Evolutionary conservation across 1,284 basidiomycete species (phyloP).

Genomic region (Fomitopsis pinicola): DNA sequence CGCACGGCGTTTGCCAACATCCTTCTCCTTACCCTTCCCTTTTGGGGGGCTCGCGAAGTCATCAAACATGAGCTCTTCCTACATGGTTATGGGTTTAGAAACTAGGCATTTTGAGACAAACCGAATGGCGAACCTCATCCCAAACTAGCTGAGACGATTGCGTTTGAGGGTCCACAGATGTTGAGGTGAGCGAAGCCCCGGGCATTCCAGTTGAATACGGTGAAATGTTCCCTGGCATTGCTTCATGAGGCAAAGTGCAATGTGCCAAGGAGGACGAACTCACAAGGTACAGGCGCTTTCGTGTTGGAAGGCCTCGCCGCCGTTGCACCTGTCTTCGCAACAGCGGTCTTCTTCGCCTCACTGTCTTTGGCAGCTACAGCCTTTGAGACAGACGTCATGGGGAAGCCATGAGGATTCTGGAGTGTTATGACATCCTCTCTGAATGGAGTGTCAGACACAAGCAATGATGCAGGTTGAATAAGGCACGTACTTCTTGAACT

Average conservation of each 20-base stretch:
- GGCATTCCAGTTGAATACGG: constrained; percentile 88
- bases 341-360: constrained; percentile 30
- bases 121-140: constrained; percentile 62
- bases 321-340: constrained; percentile 20
- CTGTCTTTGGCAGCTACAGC: constrained; percentile 25
- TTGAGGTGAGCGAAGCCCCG: constrained; percentile 92
- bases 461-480: background rate
- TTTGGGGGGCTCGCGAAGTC: constrained; percentile 74
- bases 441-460: constrained; percentile 4
- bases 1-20: constrained; percentile 82
- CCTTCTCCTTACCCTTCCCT: constrained; percentile 88
- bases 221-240: constrained; percentile 76
- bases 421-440: constrained; percentile 91
- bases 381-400: constrained; percentile 47
- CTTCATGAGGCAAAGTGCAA: background rate
- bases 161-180: constrained; percentile 80
- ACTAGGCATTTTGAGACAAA: background rate
- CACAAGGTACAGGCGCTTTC: constrained; percentile 65
- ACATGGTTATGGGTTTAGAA: background rate
- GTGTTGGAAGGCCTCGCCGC: constrained; percentile 33
- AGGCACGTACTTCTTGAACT: constrained; percentile 72
- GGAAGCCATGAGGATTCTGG: constrained; percentile 80
- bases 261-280: constrained; percentile 19
- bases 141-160: constrained; percentile 79
- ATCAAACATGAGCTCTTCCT: constrained; percentile 93